Base-by-base conservation (phyloP, 1,284 basidiomycete species). In the Baeospora myosura region DNA sequence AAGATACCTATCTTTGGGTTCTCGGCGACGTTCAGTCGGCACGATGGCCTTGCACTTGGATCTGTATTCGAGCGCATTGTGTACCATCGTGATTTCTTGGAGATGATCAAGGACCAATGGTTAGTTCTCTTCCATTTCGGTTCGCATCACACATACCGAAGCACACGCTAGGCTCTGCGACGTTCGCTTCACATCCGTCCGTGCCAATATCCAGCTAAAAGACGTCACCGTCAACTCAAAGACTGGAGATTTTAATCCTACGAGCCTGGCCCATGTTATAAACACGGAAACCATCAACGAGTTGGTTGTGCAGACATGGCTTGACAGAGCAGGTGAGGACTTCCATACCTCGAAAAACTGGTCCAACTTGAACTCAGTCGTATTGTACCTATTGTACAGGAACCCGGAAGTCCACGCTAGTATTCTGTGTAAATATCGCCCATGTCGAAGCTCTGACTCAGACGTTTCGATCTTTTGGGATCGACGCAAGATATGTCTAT, bases 51-150 rank as follows among this genome's bases (percentile, higher is more conserved):
- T 2, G 88, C 92, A 0, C 73, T 98, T 5, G 82, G 89, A 2
- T 84, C 84, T 1, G 85, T 95, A 0, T 98, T 95, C 52, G 79
- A 97, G 56, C 71, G 76, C 40, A 95, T 98, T 45, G 95, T 97
- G 0, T 98, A 91, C 56, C 95, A 98, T 58, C 77, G 81, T n/a
- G 89, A 93, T 51, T 91, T 96, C 53, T 61, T 90, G 17, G 79
- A 88, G 39, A 96, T 98, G 93, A 89, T 98, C 46, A 81, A 85
- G 48, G 91, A 92, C 39, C 76, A 89, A 59, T 97, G 93, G 93
- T 83, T 53, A 45, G 69, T 55, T 3, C 7, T 38, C 22, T 28
- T 25, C 12, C 17, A 20, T 20, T 33, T 42, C 25, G 17, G 35
- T 22, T 37, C 3, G 28, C 20, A 5, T 37, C 25, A 47, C 17